Base-by-base conservation (phyloP, 495 filamentous ascomycete genomes). In the Aspergillus heteromorphus region DNA sequence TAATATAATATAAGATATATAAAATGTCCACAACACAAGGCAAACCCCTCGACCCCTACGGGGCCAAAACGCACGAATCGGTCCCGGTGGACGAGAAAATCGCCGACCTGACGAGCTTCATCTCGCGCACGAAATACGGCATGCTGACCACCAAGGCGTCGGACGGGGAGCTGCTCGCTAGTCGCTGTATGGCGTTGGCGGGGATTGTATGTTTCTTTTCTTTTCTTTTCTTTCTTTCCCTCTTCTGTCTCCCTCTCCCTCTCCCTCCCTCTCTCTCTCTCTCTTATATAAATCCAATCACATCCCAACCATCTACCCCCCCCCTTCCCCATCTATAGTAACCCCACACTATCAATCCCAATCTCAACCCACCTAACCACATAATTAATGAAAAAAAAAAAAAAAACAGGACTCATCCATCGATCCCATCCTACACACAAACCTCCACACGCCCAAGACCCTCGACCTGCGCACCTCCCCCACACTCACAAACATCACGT, bases 341-440 rank as follows among this genome's bases (percentile, higher is more conserved):
- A 13, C 4, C 18, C 18, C 21, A 1, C 41, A 31, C 14, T n/a
- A 34, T 19, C 41, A 42, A 27, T 27, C 23, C 23, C n/a, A n/a
- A n/a, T n/a, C 0, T 6, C 16, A 16, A 18, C 20, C 14, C 27
- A 14, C 20, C n/a, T n/a, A n/a, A 19, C 7, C 14, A 36, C 1
- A 48, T 29, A 25, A 6, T 17, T 25, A 30, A 25, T 54, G 40
- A 48, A 30, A 47, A 38, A 14, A 5, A 23, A 8, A 10, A 9
- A 2, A 0, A 5, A 31, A 92, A 88, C 86, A 93, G 71, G 78
- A 78, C 57, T 83, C 84, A 58, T 87, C 86, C 62, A 80, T 95
- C 47, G 91, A 96, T 69, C 83, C 95, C 43, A 79, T 95, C 71
- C 96, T 97, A 81, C 86, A 93, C 75, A 89, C 91, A 59, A 96